phyloP scores from a whole-genome alignment of 2,329 filamentous ascomycete species.

The Pseudogymnoascus sp. region DNA sequence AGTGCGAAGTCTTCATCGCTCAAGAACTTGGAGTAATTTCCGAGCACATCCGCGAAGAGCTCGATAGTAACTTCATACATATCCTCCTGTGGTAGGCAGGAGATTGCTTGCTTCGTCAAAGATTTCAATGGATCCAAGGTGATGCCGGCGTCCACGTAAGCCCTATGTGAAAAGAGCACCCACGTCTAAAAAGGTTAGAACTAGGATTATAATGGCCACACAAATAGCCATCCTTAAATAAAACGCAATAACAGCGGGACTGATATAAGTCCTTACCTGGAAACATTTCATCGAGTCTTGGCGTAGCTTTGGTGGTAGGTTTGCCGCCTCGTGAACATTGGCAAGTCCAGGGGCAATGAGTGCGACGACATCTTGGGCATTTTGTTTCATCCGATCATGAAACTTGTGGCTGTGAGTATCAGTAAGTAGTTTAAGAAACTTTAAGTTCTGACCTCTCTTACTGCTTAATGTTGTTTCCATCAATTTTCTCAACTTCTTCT shows the following conservation, averaged over 20 bases:
- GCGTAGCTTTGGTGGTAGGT: constrained; percentile 36
- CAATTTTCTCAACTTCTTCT: constrained; percentile 60
- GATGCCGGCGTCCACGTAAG: constrained; percentile 47
- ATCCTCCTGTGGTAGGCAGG: constrained; percentile 49
- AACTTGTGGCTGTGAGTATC: constrained; percentile 31
- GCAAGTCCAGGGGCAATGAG: constrained; percentile 36
- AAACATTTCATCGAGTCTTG: constrained; percentile 52
- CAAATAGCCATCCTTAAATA: constrained; percentile 1
- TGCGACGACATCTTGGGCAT: constrained; percentile 41
- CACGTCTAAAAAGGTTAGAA: constrained; percentile 46
- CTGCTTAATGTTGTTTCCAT: constrained; percentile 52
- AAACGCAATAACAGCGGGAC: constrained; percentile 8
- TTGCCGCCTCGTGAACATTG: constrained; percentile 32
- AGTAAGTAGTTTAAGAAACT: constrained; percentile 8
- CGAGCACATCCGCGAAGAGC: constrained; percentile 55
- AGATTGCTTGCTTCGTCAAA: constrained; percentile 51
- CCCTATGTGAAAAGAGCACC: constrained; percentile 64
- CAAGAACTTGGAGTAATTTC: constrained; percentile 57
- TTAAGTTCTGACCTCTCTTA: constrained; percentile 26
- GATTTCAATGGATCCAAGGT: constrained; percentile 51
- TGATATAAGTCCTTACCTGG: constrained; percentile 38
- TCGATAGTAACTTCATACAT: constrained; percentile 55
- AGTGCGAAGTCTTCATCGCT: constrained; percentile 47
- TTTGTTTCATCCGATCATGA: constrained; percentile 43
- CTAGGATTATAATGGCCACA: constrained; percentile 11